Evolutionary conservation across 2,329 filamentous ascomycete genomes (phyloP).

Genomic region (Xylaria sp.): DNA sequence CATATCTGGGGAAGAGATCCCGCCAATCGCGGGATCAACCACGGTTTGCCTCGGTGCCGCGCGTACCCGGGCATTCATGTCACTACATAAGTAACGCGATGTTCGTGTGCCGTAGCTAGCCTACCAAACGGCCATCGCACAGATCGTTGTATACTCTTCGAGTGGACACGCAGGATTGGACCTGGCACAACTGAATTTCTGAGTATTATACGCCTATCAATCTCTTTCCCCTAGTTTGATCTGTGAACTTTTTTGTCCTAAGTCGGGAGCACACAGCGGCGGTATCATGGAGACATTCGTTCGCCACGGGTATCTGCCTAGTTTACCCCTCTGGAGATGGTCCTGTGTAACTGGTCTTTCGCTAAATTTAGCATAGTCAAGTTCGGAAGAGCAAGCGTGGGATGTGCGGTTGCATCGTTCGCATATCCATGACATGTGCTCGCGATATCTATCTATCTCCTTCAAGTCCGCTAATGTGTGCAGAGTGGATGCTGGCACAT

Average conservation of each 20-base stretch:
- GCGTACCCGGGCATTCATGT: conserved; percentile 33
- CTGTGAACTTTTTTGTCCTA: background rate
- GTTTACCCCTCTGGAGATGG: background rate
- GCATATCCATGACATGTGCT: background rate
- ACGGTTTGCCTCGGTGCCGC: conserved; percentile 36
- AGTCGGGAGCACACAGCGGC: background rate
- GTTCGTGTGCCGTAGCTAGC: conserved; percentile 21
- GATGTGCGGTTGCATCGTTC: background rate
- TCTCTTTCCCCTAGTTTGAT: background rate
- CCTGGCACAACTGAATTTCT: background rate
- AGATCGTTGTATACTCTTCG: background rate
- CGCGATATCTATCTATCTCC: too few species aligned
- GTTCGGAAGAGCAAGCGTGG: background rate
- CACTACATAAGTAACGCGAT: background rate
- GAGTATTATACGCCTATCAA: background rate
- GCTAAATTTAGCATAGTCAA: background rate
- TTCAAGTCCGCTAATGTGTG: too few species aligned
- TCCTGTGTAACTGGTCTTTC: background rate
- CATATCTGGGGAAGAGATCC: background rate
- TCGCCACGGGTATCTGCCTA: background rate
- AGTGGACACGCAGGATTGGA: background rate
- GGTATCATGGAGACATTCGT: background rate
- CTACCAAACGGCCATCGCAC: background rate
- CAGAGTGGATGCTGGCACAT: too few species aligned
- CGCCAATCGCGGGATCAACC: conserved; percentile 9